Percentiles rank a stretch among this genome's conserved stretches.
Conservation (phyloP, 305 asterid genomes). For the Ajuga reptans region DNA sequence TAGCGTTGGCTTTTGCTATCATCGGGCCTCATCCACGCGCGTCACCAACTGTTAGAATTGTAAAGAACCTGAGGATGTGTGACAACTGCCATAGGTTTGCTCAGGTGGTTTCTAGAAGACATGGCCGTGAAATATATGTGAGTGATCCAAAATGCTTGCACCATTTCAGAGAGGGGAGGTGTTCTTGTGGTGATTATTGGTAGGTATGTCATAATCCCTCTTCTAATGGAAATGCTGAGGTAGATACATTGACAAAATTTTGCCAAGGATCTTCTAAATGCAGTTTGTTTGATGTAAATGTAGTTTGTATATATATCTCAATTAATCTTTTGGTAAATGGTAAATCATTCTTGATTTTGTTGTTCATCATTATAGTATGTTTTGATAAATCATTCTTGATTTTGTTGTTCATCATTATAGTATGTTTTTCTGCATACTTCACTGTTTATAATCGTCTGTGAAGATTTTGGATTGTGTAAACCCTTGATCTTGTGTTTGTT, state of each 20-base stretch:
- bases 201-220: constrained; percentile 21
- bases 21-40: constrained; percentile 30
- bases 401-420: too few relatives aligned
- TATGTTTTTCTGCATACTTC: too few relatives aligned
- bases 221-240: constrained; percentile 1
- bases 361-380: neutral
- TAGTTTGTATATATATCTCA: neutral
- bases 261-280: too few relatives aligned
- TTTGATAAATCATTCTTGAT: too few relatives aligned
- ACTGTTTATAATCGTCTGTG: too few relatives aligned
- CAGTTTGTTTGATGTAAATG: neutral
- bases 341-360: neutral
- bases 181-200: constrained; percentile 85
- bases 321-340: neutral
- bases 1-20: constrained; percentile 57
- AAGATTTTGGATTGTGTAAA: too few relatives aligned
- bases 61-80: constrained; percentile 67
- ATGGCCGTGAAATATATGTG: constrained; percentile 43
- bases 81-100: constrained; percentile 61
- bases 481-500: too few relatives aligned
- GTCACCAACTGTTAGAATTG: constrained; percentile 36
- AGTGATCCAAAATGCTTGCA: constrained; percentile 62
- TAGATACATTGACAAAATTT: neutral
- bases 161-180: constrained; percentile 61
- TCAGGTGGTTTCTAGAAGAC: constrained; percentile 39